Conservation (phyloP, 75 land plant genomes). For the Cryptomeria japonica region DNA sequence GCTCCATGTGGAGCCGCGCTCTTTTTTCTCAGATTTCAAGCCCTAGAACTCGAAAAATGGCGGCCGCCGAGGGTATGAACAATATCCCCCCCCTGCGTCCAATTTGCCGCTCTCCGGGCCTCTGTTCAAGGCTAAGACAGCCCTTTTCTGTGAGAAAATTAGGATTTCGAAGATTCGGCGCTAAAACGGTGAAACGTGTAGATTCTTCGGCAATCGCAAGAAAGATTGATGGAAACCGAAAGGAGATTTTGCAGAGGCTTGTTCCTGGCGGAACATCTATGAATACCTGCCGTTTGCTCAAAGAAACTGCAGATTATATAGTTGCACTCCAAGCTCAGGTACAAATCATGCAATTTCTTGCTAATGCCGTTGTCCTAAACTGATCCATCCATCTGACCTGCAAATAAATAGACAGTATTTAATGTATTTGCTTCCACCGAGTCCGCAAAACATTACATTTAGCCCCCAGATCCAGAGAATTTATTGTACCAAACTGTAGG, state of each 20-base stretch:
- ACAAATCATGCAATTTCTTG: constrained; percentile 4
- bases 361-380: background rate
- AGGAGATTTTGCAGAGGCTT: background rate
- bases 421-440: too few species aligned
- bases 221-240: background rate
- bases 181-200: background rate
- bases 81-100: background rate
- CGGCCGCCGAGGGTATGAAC: background rate
- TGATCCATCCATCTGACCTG: background rate
- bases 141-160: background rate
- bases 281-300: background rate
- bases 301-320: constrained; percentile 11
- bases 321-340: constrained; percentile 6
- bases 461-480: too few species aligned
- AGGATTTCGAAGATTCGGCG: background rate
- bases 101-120: background rate
- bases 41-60: background rate
- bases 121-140: background rate
- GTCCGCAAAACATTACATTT: too few species aligned
- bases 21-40: background rate
- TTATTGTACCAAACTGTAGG: too few species aligned
- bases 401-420: too few species aligned
- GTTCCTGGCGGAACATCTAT: constrained; percentile 10
- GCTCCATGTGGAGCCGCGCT: background rate
- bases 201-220: background rate